phyloP scores from a whole-genome alignment of 2,329 filamentous ascomycete species.

The Sporothrix sp. region DNA sequence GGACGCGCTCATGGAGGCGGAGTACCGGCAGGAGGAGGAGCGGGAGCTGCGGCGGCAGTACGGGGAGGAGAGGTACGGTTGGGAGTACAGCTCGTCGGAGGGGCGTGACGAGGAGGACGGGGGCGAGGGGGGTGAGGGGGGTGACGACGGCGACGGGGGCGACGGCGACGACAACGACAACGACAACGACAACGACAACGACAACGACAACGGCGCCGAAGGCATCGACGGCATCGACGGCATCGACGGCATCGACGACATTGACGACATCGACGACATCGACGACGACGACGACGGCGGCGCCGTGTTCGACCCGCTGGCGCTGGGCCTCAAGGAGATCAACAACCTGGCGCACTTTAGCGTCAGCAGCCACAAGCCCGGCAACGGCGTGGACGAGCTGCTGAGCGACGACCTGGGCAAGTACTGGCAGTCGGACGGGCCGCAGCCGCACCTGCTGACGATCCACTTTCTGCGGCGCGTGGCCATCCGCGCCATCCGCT shows the following conservation, averaged over 20 bases:
- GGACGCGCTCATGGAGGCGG: too few relatives aligned
- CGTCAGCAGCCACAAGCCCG: constrained; percentile 71
- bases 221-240: too few relatives aligned
- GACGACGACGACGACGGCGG: constrained; percentile 16
- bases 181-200: constrained; percentile 12
- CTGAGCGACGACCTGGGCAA: constrained; percentile 61
- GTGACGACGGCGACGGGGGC: constrained; percentile 5
- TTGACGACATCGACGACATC: constrained; percentile 5
- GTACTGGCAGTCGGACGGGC: constrained; percentile 84
- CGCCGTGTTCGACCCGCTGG: constrained; percentile 40
- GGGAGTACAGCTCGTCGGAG: too few relatives aligned
- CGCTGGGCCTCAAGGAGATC: constrained; percentile 64
- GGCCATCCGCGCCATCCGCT: constrained; percentile 65
- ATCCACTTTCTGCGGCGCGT: constrained; percentile 81
- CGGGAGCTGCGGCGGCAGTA: neutral
- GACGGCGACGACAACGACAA: constrained; percentile 18
- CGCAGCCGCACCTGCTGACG: constrained; percentile 68
- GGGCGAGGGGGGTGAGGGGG: constrained; percentile 19
- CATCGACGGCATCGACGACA: constrained; percentile 11
- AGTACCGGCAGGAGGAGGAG: neutral
- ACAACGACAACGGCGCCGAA: constrained; percentile 14
- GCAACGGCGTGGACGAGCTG: constrained; percentile 67
- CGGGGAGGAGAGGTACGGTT: neutral
- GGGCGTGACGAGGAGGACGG: constrained; percentile 16
- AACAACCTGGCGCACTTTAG: constrained; percentile 76